Evolutionary conservation across 345 rosid species (phyloP), one percentile per base, ranked within the genome.

Genomic region (Atalantia buxifolia): DNA sequence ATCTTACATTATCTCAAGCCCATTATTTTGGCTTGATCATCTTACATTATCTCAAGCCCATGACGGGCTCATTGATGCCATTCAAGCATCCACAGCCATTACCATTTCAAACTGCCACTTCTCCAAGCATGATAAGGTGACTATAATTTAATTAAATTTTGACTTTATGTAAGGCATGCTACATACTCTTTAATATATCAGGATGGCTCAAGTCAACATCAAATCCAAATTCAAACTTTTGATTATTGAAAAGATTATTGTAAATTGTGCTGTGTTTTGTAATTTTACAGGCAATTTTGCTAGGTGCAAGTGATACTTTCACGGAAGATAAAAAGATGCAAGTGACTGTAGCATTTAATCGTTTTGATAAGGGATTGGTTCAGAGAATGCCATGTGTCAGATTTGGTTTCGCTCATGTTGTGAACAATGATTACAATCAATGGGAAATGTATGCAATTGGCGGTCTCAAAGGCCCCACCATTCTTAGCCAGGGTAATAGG

Each of bases 1-100:
- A 31, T n/a, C n/a, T n/a, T n/a, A n/a, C n/a, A n/a, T n/a, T n/a
- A n/a, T n/a, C n/a, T n/a, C n/a, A n/a, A n/a, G n/a, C n/a, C n/a
- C n/a, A n/a, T n/a, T n/a, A n/a, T 31, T 92, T 45, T 92, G 95
- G 97, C 82, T 91, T 19, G 97, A 92, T 80, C 97, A 92, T 78
- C 80, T 89, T 42, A 86, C 95, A 5, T 87, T 92, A 92, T 81
- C 87, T 0, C 80, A 74, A 50, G 86, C 93, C 73, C 13, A 72
- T 0, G 97, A 92, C 66, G 95, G 97, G 24, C 74, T 92, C 55
- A 85, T 92, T 21, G 97, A 92, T 81, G 90, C 84, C 2, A 86
- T 91, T 64, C 74, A 79, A 21, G 69, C 24, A 31, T 66, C 69
- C 45, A 33, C 69, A 7, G 69, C 69, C 2, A 66, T 66, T 13